A percentile compares a stretch with the other conserved stretches of the same genome.
phyloP scores from a whole-genome alignment of 2,329 filamentous ascomycete genomes.

The Cytospora paraplurivora region DNA sequence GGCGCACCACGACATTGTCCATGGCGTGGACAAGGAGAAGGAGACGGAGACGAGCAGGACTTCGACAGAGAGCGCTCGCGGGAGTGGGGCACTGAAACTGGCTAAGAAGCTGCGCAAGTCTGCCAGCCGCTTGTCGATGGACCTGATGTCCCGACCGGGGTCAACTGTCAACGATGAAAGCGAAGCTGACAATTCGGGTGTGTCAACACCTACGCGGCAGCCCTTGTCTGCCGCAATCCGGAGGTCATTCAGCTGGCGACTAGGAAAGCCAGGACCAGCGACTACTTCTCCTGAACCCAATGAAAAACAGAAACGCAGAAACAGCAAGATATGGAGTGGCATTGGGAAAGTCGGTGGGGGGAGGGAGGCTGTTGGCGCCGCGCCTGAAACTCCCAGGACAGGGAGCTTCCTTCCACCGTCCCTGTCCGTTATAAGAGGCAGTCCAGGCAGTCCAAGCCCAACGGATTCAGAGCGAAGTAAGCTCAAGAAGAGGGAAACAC shows the following conservation, averaged over 20 bases:
- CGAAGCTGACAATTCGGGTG: constrained; percentile 16
- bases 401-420: constrained; percentile 13
- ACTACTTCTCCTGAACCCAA: background rate
- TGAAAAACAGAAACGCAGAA: background rate
- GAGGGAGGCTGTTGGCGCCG: background rate
- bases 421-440: constrained; percentile 16
- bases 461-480: constrained; percentile 21
- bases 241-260: constrained; percentile 24
- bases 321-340: constrained; percentile 3
- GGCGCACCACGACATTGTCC: constrained; percentile 45
- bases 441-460: background rate
- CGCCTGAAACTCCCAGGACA: background rate
- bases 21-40: constrained; percentile 37
- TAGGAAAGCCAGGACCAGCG: constrained; percentile 10
- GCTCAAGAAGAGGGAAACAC: constrained; percentile 25
- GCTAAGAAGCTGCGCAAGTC: constrained; percentile 58
- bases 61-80: constrained; percentile 29
- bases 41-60: constrained; percentile 34
- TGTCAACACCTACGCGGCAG: constrained; percentile 13
- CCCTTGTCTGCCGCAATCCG: constrained; percentile 22
- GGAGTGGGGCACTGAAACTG: constrained; percentile 39
- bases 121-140: constrained; percentile 46
- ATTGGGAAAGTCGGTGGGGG: background rate
- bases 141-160: constrained; percentile 34
- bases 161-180: constrained; percentile 3